phyloP scores from a whole-genome alignment of 805 yeast species.

The Candida parachauliodes region DNA sequence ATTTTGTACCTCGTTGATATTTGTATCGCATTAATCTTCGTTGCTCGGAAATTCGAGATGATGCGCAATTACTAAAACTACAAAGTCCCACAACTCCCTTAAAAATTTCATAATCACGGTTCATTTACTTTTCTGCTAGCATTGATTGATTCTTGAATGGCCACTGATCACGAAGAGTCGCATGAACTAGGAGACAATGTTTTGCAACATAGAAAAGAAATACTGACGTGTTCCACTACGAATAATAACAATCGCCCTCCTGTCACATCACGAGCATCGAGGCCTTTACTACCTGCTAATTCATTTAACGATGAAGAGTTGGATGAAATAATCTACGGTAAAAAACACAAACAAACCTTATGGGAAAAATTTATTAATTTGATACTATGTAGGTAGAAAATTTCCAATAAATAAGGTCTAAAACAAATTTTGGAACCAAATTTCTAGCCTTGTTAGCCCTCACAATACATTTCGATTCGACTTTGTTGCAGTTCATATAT shows the following conservation, averaged over 20 bases:
- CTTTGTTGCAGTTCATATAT: not conserved
- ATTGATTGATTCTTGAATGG: not conserved
- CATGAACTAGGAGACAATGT: slow-evolving; percentile 9
- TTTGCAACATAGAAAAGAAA: slow-evolving; percentile 5
- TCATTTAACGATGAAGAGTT: slow-evolving; percentile 8
- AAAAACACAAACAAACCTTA: slow-evolving; percentile 1
- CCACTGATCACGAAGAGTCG: not conserved
- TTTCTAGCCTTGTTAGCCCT: too few species aligned
- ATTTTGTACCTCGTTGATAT: too few species aligned
- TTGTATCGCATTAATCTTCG: too few species aligned
- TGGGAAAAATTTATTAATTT: slow-evolving; percentile 6
- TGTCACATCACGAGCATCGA: too few species aligned
- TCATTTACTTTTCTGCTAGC: too few species aligned
- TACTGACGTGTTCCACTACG: not conserved
- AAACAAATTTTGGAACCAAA: too few species aligned
- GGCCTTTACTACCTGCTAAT: slow-evolving; percentile 4
- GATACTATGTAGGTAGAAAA: slow-evolving; percentile 6
- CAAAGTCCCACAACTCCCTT: not conserved
- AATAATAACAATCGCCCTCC: too few species aligned
- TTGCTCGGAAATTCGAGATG: not conserved
- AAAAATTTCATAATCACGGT: not conserved
- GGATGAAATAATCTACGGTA: slow-evolving; percentile 8
- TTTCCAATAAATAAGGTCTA: too few species aligned
- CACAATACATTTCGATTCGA: not conserved
- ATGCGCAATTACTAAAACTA: slow-evolving; percentile 4